Base-by-base conservation (phyloP, 768 basidiomycete genomes). In the Lyophyllum atratum region DNA sequence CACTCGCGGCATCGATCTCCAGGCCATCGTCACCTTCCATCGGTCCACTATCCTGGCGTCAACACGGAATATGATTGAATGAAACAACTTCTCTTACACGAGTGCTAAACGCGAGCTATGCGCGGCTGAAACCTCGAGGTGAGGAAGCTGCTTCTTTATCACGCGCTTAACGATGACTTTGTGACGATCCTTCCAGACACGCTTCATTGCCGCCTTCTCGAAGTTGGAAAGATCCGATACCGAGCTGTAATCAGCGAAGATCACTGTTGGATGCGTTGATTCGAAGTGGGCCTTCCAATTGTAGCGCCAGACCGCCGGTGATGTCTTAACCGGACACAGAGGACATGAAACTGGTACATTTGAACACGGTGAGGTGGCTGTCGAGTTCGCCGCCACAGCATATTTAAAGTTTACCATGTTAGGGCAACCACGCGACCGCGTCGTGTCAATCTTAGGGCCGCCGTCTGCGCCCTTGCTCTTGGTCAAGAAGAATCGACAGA, bases 161-260 rank as follows among this genome's bases (percentile, higher is more conserved):
- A 45, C 17, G 9, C 49, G 55, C 59, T 65, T 65, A 1, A 51
- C 50, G 10, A 39, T 39, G 25, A 47, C 31, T 26, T 61, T 61
- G 6, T 31, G 25, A 40, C 56, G 26, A 40, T 64, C 54, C n/a
- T 19, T 40, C 67, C 67, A 70, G 10, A 66, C 60, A 53, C 59
- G 58, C 26, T 54, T 58, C 64, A 70, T 62, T 31, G 56, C 60
- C 4, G n/a, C 29, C 10, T 25, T 47, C 44, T 70, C 61, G 22
- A 59, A 55, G 10, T 63, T 59, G 25, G 63, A 57, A 11, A 67
- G 29, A 33, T 53, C 31, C 63, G 63, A 66, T 3, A 64, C 21
- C 37, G 58, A 44, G n/a, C 48, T 42, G 37, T 66, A 60, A 14
- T 59, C 45, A 12, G 33, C n/a, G 28, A 61, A 25, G 1, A 34